Percentiles rank a stretch among this genome's conserved stretches.
These are phyloP conservation scores for Lichtheimia ornata DNA, from an alignment of 371 early-diverging fungal genomes.

Conservation along the genomic window DNA sequence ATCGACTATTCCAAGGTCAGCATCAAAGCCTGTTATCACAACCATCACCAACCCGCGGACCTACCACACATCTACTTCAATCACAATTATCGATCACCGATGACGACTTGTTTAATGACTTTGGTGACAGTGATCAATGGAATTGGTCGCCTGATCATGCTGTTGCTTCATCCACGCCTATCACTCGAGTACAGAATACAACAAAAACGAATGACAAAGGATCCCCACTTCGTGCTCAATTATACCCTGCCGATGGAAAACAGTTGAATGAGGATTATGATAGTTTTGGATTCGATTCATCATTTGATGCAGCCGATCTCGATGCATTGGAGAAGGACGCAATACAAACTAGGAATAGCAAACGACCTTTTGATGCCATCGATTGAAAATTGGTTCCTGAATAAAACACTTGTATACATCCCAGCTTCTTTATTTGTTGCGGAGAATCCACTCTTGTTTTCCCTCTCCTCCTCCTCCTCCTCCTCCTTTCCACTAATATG, in stretches of 20 bases:
- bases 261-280: slow-evolving; percentile 1
- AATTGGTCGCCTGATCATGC: slow-evolving; percentile 24
- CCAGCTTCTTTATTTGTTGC: too few species aligned
- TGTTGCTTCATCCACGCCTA: slow-evolving; percentile 25
- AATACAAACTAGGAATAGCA: background rate
- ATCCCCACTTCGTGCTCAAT: slow-evolving; percentile 5
- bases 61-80: background rate
- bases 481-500: slow-evolving; percentile 3
- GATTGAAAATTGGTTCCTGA: background rate
- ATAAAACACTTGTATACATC: too few species aligned
- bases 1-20: background rate
- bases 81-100: background rate
- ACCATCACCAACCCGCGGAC: slow-evolving; percentile 9
- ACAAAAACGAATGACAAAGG: background rate
- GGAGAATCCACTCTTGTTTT: background rate
- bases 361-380: slow-evolving; percentile 8
- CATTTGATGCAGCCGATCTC: slow-evolving; percentile 6
- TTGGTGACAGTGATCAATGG: slow-evolving; percentile 14
- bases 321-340: slow-evolving; percentile 13
- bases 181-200: background rate
- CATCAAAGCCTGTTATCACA: slow-evolving; percentile 7
- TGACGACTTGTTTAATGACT: slow-evolving; percentile 7
- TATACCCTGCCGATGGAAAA: background rate
- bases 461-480: background rate
- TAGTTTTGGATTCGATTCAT: slow-evolving; percentile 14